Evolutionary conservation across 1,139 yeast species (phyloP).

Genomic region (Candida sanyaensis): DNA sequence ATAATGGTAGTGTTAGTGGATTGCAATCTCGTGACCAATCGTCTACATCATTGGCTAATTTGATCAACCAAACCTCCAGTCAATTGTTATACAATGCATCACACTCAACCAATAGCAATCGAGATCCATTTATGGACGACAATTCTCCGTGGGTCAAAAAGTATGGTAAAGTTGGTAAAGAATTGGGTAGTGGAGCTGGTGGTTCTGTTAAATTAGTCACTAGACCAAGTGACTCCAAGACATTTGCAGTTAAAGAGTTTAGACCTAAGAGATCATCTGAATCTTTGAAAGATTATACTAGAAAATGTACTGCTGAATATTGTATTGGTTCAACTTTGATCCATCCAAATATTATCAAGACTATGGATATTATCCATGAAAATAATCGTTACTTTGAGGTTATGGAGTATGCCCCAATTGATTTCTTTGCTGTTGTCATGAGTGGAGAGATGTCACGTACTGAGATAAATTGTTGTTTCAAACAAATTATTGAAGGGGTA

Average conservation of each 20-base stretch:
- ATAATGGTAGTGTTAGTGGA: constrained; percentile 11
- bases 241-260: constrained; percentile 97
- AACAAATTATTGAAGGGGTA: constrained; percentile 84
- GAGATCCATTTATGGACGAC: constrained; percentile 49
- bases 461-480: constrained; percentile 87
- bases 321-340: constrained; percentile 95
- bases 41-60: constrained; percentile 42
- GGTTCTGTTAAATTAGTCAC: constrained; percentile 89
- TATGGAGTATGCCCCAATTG: constrained; percentile 97
- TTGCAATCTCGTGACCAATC: constrained; percentile 37
- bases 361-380: constrained; percentile 88
- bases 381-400: constrained; percentile 87
- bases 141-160: constrained; percentile 75
- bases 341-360: constrained; percentile 92
- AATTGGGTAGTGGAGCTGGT: constrained; percentile 97
- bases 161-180: constrained; percentile 87
- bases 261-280: constrained; percentile 85
- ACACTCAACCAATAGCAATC: constrained; percentile 23
- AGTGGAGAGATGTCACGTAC: constrained; percentile 85
- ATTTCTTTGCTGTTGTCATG: constrained; percentile 97
- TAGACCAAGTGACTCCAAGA: constrained; percentile 76
- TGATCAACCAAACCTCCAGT: constrained; percentile 46
- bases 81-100: constrained; percentile 45
- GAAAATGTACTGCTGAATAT: constrained; percentile 95
- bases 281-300: constrained; percentile 83